Percentiles rank a stretch among this genome's conserved stretches.
phyloP scores from a whole-genome alignment of 179 eudicot species.

The Corrigiola litoralis region DNA sequence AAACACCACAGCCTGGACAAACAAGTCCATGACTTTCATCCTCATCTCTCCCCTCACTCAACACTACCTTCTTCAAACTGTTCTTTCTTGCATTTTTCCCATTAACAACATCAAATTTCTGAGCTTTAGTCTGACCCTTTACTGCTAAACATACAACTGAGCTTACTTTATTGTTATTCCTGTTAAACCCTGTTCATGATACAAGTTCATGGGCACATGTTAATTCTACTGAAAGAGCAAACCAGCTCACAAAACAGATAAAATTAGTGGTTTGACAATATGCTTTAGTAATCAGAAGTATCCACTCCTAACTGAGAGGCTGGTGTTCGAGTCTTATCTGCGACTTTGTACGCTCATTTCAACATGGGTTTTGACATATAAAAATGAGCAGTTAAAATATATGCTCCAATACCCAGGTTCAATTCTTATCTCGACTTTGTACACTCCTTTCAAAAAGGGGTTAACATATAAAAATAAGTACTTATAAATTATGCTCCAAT shows the following conservation, averaged over 20 bases:
- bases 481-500: no score
- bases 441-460: no score
- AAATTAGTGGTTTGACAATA: no score
- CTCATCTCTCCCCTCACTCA: conserved; percentile 90
- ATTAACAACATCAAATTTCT: conserved; percentile 26
- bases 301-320: no score
- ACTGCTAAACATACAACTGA: conserved; percentile 38
- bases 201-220: conserved; percentile 4
- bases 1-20: conserved; percentile 97
- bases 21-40: conserved; percentile 63
- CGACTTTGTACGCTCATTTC: no score
- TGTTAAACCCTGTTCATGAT: conserved; percentile 36
- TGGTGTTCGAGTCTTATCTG: no score
- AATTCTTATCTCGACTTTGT: no score
- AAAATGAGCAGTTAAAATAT: neutral
- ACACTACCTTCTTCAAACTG: conserved; percentile 39
- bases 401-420: no score
- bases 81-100: conserved; percentile 37
- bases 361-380: no score
- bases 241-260: no score
- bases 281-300: no score
- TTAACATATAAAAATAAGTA: no score
- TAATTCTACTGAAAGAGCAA: neutral
- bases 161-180: conserved; percentile 19
- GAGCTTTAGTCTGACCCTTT: conserved; percentile 37